Evolutionary conservation across 208 protist species (phyloP).

Genomic region (Crithidia fasciculata): DNA sequence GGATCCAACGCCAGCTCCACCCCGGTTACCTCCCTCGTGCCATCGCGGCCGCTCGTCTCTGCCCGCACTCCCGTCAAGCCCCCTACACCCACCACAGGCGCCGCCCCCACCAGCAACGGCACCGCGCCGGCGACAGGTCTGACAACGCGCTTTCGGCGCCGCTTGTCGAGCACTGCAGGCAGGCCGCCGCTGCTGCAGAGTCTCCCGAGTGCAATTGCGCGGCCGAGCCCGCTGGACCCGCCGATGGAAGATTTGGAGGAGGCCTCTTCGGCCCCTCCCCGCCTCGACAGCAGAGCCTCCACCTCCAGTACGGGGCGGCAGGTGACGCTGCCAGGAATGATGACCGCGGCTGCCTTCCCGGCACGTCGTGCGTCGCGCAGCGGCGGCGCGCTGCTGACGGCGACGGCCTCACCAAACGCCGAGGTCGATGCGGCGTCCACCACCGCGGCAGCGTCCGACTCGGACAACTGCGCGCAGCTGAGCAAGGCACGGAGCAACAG

Average conservation of each 20-base stretch:
- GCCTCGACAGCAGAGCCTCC: not conserved
- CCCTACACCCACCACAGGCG: no score
- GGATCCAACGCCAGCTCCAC: not conserved
- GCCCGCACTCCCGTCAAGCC: conserved; percentile 13
- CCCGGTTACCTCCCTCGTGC: not conserved
- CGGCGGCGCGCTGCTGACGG: not conserved
- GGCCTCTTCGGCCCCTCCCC: not conserved
- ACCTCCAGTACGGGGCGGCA: not conserved
- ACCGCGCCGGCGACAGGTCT: not conserved
- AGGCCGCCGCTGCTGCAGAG: not conserved
- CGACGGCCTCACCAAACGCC: not conserved
- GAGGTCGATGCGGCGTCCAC: not conserved
- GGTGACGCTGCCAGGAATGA: conserved; percentile 7
- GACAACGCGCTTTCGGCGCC: not conserved
- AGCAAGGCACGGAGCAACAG: not conserved
- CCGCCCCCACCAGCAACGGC: not conserved
- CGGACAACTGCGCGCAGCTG: not conserved
- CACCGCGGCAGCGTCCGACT: not conserved
- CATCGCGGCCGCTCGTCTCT: not conserved
- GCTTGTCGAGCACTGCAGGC: not conserved
- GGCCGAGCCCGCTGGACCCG: conserved; percentile 1
- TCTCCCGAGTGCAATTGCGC: no score
- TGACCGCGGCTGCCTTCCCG: not conserved
- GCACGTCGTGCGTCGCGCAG: conserved; percentile 1
- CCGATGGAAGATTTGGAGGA: not conserved